Evolutionary conservation across 2,329 filamentous ascomycete species (phyloP).

Genomic region (Chrysosporium queenslandicum): DNA sequence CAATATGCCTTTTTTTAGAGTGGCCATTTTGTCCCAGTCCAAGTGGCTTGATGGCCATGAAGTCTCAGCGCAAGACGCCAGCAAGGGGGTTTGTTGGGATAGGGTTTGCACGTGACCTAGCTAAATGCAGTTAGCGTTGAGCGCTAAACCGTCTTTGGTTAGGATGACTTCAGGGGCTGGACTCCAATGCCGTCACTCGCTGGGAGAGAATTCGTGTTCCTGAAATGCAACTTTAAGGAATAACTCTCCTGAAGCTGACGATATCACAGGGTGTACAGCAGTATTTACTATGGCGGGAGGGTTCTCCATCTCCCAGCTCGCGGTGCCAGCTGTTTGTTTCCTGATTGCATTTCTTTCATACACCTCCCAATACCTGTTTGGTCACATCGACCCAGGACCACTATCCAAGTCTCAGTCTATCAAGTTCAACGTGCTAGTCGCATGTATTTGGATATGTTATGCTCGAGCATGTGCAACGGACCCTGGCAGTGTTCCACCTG

Average conservation of each 20-base stretch:
- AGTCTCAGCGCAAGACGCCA: too few relatives aligned
- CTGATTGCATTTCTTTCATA: constrained; percentile 52
- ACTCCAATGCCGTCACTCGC: not conserved
- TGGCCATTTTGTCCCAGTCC: too few relatives aligned
- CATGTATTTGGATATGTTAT: constrained; percentile 50
- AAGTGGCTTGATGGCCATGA: too few relatives aligned
- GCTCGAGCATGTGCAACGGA: constrained; percentile 49
- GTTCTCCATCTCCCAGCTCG: constrained; percentile 35
- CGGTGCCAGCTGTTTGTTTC: constrained; percentile 44
- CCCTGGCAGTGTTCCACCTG: constrained; percentile 45
- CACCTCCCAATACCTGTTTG: constrained; percentile 50
- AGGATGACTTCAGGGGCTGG: too few relatives aligned
- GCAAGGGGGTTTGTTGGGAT: constrained; percentile 1
- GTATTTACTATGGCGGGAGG: constrained; percentile 17
- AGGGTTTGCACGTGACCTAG: not conserved
- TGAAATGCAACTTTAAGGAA: not conserved
- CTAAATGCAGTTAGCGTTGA: not conserved
- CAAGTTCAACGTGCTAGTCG: constrained; percentile 46
- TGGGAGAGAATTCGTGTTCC: not conserved
- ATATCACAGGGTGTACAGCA: not conserved
- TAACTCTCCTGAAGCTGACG: not conserved
- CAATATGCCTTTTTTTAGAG: too few relatives aligned
- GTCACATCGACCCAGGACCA: constrained; percentile 44
- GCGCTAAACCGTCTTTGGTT: too few relatives aligned
- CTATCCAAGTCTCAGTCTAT: constrained; percentile 42